A percentile compares a stretch with the other conserved stretches of the same genome.
Conservation (phyloP, 805 yeast species). For the Debaryomyces maramus region DNA sequence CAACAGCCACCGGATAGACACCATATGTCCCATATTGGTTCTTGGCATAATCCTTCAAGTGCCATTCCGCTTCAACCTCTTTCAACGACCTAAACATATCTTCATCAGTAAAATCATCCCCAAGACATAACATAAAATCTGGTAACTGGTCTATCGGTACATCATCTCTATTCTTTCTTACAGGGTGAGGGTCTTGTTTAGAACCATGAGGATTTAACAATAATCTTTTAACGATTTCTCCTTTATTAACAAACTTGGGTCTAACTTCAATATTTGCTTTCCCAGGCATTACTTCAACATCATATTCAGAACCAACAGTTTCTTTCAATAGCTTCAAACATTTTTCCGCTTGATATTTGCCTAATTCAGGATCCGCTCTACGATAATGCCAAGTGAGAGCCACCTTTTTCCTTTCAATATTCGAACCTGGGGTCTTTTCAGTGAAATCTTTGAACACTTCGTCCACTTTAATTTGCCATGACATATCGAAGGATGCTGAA, state of each 20-base stretch:
- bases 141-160: slow-evolving; percentile 54
- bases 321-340: slow-evolving; percentile 63
- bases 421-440: slow-evolving; percentile 87
- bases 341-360: slow-evolving; percentile 78
- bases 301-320: slow-evolving; percentile 63
- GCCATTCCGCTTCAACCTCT: slow-evolving; percentile 58
- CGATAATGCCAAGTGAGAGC: slow-evolving; percentile 99
- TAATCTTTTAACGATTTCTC: slow-evolving; percentile 86
- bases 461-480: slow-evolving; percentile 87
- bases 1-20: slow-evolving; percentile 84
- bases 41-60: slow-evolving; percentile 35
- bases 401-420: slow-evolving; percentile 83
- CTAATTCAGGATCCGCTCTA: slow-evolving; percentile 90
- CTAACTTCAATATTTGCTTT: slow-evolving; percentile 98
- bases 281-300: slow-evolving; percentile 94
- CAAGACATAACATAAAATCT: slow-evolving; percentile 85
- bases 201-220: slow-evolving; percentile 64
- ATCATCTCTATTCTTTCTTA: slow-evolving; percentile 21
- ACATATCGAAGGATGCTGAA: slow-evolving; percentile 81
- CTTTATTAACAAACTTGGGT: slow-evolving; percentile 92
- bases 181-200: slow-evolving; percentile 41
- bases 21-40: slow-evolving; percentile 58
- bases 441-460: slow-evolving; percentile 74
- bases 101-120: slow-evolving; percentile 97
- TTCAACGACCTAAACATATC: slow-evolving; percentile 89